A percentile compares a stretch with the other conserved stretches of the same genome.
phyloP scores from a whole-genome alignment of 1,139 yeast genomes.

The Nakaseomyces nivariensis region DNA sequence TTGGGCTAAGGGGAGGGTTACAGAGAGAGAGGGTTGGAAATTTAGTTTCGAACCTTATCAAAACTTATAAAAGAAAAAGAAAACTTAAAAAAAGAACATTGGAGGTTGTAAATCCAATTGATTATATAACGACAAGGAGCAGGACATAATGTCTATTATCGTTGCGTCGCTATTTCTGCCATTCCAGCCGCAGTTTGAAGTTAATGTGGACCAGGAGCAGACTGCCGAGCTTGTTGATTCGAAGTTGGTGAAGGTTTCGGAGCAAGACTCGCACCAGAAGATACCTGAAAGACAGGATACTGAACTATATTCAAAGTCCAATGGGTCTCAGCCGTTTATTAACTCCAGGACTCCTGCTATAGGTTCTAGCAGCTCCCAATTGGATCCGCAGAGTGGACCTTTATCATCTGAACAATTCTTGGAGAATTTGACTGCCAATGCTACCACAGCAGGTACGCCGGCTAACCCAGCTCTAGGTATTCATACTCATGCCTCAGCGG shows the following conservation, averaged over 20 bases:
- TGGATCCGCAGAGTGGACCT: slow-evolving; percentile 7
- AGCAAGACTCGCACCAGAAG: background rate
- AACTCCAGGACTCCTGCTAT: slow-evolving; percentile 1
- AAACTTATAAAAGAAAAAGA: slow-evolving; percentile 2
- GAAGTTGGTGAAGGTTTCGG: slow-evolving; percentile 11
- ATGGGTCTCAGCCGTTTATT: no score
- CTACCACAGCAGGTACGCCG: slow-evolving; percentile 16
- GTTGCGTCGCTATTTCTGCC: slow-evolving; percentile 29
- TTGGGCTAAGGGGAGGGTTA: no score
- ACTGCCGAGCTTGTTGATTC: slow-evolving; percentile 22
- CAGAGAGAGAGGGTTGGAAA: no score
- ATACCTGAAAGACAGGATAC: background rate
- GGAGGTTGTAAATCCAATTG: no score
- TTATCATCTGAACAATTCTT: slow-evolving; percentile 26
- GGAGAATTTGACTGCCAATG: slow-evolving; percentile 27
- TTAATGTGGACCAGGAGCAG: slow-evolving; percentile 17
- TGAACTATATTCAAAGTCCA: background rate
- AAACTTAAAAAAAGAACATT: background rate
- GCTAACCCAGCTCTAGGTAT: background rate
- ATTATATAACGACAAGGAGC: no score
- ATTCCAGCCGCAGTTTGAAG: slow-evolving; percentile 28
- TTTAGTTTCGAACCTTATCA: background rate
- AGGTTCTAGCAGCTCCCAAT: slow-evolving; percentile 4
- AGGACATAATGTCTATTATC: slow-evolving; percentile 22
- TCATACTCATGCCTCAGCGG: slow-evolving; percentile 19